A percentile compares a stretch with the other conserved stretches of the same genome.
Evolutionary conservation across 2,329 filamentous ascomycete species (phyloP).

Genomic region (Fusarium anthophilum): DNA sequence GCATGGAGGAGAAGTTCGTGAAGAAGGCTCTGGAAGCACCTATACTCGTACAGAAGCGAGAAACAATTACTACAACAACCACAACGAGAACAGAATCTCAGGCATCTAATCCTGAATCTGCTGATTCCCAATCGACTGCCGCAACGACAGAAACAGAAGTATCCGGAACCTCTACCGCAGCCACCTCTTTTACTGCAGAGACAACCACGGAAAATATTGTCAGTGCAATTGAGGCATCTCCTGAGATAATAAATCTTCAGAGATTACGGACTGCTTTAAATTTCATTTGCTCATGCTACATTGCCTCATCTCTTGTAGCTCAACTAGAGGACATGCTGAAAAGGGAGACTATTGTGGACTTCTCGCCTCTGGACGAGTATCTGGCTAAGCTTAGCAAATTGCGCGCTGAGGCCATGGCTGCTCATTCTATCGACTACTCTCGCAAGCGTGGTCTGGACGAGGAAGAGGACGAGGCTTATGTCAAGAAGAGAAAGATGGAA

Average conservation of each 20-base stretch:
- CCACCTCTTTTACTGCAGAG: conserved; percentile 55
- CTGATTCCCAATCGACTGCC: conserved; percentile 55
- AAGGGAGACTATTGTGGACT: conserved; percentile 62
- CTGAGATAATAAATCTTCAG: conserved; percentile 66
- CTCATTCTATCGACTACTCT: conserved; percentile 76
- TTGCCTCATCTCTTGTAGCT: conserved; percentile 56
- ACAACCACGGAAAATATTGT: conserved; percentile 47
- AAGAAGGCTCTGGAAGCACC: conserved; percentile 79
- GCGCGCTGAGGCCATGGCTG: conserved; percentile 74
- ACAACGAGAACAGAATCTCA: conserved; percentile 30
- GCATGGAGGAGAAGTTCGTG: conserved; percentile 88
- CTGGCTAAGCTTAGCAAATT: conserved; percentile 72
- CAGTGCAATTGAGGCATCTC: conserved; percentile 57
- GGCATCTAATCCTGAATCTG: conserved; percentile 38
- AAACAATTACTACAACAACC: conserved; percentile 42
- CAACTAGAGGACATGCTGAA: conserved; percentile 54
- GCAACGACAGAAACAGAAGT: conserved; percentile 49
- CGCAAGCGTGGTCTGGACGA: conserved; percentile 75
- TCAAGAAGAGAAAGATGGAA: conserved; percentile 85
- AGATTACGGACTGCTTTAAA: conserved; percentile 70
- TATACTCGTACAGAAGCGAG: conserved; percentile 72
- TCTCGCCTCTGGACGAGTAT: conserved; percentile 76
- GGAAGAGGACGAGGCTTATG: conserved; percentile 70
- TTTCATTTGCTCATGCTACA: conserved; percentile 71
- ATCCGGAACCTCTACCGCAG: conserved; percentile 56